Base-by-base conservation (phyloP, 2,329 filamentous ascomycete species). In the Lecanicillium sp. region DNA sequence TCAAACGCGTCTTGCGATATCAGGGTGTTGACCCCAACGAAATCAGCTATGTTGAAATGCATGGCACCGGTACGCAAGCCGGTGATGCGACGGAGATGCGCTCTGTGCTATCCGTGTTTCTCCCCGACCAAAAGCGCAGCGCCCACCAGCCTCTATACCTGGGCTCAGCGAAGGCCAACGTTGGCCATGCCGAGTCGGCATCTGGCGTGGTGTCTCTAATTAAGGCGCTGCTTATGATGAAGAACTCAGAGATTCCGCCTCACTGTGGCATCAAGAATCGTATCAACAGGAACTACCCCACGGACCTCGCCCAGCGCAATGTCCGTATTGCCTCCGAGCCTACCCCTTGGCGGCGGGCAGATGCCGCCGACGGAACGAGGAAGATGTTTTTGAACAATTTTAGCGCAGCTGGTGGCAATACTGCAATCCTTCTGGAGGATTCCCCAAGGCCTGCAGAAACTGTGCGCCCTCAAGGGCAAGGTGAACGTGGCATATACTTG, bases 41-140 rank as follows among this genome's bases (percentile, higher is more conserved):
- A 53, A 77, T 95, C 41, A 82, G 82, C 64, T 94, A 91, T 59
- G 83, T 95, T 8, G 89, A 94, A 66, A 89, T 93, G 83, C 88
- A 95, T 63, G 89, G 87, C 12, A 95, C 89, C 3, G 89, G 89
- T 26, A 95, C 87, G 0, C 87, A 93, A 63, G 87, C 86, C 26
- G 89, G 87, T 52, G 89, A 95, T 59, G 83, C 81, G 7, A 85
- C 82, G 4, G 89, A 94, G 63, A 90, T 91, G 84, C 73, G 80
- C 2, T 89, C 84, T 0, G 85, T 94, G 41, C 80, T 82, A 3
- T 66, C 71, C 41, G 67, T 74, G 6, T 78, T 73, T 53, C 73
- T 74, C 1, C 73, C 75, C 1, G 60, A 70, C 21, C 67, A 69
- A 15, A 70, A 74, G 54, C 67, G 72, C 21, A 52, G 2, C 61